These are phyloP conservation scores for Salix caprea DNA, from an alignment of 345 rosid species.

Conservation along the genomic window DNA sequence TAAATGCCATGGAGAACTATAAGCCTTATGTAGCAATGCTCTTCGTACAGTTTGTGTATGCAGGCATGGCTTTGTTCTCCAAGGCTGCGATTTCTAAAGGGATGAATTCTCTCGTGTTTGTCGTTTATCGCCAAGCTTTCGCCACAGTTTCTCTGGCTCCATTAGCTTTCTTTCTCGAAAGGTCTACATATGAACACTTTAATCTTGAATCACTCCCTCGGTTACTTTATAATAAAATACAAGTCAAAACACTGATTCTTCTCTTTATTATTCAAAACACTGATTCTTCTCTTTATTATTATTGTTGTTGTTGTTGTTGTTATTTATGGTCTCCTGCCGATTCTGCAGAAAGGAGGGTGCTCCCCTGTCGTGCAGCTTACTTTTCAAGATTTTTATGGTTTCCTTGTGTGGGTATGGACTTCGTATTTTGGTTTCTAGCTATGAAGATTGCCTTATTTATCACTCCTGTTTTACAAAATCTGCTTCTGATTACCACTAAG, in stretches of 20 bases:
- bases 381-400: conserved; percentile 49
- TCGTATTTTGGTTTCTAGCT: not conserved
- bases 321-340: not conserved
- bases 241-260: not conserved
- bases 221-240: not conserved
- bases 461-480: not conserved
- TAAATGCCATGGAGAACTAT: conserved; percentile 21
- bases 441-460: not conserved
- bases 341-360: conserved; percentile 40
- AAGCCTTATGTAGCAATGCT: conserved; percentile 66
- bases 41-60: conserved; percentile 52
- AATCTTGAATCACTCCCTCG: not conserved
- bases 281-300: not conserved
- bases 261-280: not conserved
- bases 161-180: conserved; percentile 66
- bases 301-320: not conserved
- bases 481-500: not conserved
- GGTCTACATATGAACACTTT: conserved; percentile 30
- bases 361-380: conserved; percentile 37
- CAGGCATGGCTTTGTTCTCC: conserved; percentile 82
- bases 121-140: conserved; percentile 73
- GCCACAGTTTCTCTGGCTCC: conserved; percentile 66
- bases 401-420: conserved; percentile 47
- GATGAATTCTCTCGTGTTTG: conserved; percentile 73
- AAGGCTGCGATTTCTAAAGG: conserved; percentile 69